phyloP scores from a whole-genome alignment of 1,284 basidiomycete genomes.

The Schizophyllum amplum region DNA sequence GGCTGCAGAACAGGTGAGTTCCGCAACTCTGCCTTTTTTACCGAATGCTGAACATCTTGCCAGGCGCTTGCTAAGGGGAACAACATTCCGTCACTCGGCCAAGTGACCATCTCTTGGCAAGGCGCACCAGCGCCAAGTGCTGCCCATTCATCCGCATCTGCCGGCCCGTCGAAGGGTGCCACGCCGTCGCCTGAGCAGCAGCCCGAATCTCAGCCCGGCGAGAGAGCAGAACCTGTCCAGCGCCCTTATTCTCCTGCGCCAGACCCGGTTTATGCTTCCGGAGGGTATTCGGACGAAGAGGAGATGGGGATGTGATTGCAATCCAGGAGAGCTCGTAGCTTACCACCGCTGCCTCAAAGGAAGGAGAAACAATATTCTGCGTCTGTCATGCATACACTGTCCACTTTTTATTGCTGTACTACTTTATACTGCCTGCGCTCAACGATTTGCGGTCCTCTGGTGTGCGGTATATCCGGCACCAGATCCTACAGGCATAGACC shows the following conservation, averaged over 20 bases:
- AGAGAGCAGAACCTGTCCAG: slow-evolving; percentile 31
- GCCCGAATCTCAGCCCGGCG: slow-evolving; percentile 15
- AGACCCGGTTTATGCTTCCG: slow-evolving; percentile 22
- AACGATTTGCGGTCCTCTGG: neutral
- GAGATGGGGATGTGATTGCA: slow-evolving; percentile 45
- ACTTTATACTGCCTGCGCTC: neutral
- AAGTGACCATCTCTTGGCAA: slow-evolving; percentile 61
- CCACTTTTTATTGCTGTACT: neutral
- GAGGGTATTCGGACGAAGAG: slow-evolving; percentile 53
- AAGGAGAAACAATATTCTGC: neutral
- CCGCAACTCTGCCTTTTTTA: slow-evolving; percentile 3
- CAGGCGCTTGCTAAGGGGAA: slow-evolving; percentile 63
- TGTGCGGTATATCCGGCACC: neutral
- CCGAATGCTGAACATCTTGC: slow-evolving; percentile 4
- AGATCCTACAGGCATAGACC: neutral
- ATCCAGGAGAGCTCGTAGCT: too few species aligned
- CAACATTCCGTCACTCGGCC: slow-evolving; percentile 53
- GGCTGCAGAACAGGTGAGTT: slow-evolving; percentile 64
- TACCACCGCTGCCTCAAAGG: neutral
- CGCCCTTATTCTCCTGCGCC: neutral
- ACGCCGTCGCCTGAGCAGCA: slow-evolving; percentile 10
- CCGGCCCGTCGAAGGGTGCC: slow-evolving; percentile 10
- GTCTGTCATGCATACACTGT: neutral
- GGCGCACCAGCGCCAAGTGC: slow-evolving; percentile 20
- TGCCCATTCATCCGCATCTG: slow-evolving; percentile 4